phyloP scores from a whole-genome alignment of 2,329 filamentous ascomycete genomes.

The Arthroderma sp. region DNA sequence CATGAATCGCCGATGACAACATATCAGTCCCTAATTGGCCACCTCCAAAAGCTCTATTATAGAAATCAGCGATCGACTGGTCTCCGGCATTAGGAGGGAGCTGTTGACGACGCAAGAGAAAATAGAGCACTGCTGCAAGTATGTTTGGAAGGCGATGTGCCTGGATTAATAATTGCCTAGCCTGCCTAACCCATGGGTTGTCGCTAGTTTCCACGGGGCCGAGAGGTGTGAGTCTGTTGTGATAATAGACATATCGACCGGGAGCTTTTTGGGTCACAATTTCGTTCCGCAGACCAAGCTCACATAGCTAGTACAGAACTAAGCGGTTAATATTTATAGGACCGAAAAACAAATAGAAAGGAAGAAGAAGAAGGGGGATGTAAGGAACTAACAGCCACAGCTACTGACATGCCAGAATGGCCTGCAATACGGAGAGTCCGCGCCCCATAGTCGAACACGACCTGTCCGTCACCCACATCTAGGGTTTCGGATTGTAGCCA shows the following conservation, averaged over 20 bases:
- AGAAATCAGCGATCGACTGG: constrained; percentile 58
- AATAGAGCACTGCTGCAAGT: too few species aligned
- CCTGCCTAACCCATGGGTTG: too few species aligned
- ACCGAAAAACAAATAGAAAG: not conserved
- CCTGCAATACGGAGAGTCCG: constrained; percentile 52
- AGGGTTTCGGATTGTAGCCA: constrained; percentile 63
- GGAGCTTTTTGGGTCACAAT: constrained; percentile 41
- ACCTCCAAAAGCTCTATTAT: constrained; percentile 37
- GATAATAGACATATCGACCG: constrained; percentile 78
- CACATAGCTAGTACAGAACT: constrained; percentile 20
- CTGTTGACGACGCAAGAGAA: constrained; percentile 17
- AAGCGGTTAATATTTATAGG: constrained; percentile 5
- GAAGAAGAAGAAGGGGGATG: constrained; percentile 1
- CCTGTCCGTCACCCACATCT: constrained; percentile 42
- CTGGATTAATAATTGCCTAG: too few species aligned
- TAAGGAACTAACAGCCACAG: constrained; percentile 15
- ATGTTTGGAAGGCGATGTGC: too few species aligned
- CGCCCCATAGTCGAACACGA: constrained; percentile 75
- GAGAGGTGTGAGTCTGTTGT: constrained; percentile 60
- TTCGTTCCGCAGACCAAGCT: constrained; percentile 37
- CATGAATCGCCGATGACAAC: constrained; percentile 66
- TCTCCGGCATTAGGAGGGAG: constrained; percentile 33
- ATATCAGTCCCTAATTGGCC: constrained; percentile 52
- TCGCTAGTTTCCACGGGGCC: too few species aligned
- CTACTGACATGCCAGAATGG: constrained; percentile 50